Evolutionary conservation across 2,329 filamentous ascomycete genomes (phyloP), one percentile per base, ranked within the genome.

Genomic region (Trichoderma arundinaceum): DNA sequence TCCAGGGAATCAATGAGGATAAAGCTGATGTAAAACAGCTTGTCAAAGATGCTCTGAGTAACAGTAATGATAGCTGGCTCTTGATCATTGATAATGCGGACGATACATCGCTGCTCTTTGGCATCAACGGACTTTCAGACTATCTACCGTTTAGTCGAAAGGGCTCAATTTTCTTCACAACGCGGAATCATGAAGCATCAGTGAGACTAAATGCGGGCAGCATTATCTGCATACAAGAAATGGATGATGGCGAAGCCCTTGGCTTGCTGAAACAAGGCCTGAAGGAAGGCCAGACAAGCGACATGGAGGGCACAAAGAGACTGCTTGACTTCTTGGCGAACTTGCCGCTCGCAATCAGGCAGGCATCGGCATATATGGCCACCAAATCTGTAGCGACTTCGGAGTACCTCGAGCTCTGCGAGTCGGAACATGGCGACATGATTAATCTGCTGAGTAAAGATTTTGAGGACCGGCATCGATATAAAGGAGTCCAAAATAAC

Each of bases 351-450:
- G 77, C 77, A 4, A 75, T 80, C 48, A 70, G 65, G 38, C 76
- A 79, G 61, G 77, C 77, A 17, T 72, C 74, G 2, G 72, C 74
- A 4, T 81, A 74, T 62, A 76, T 81, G 61, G 73, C 73, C 54
- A 69, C 69, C n/a, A 77, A 35, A 1, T 32, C 51, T 3, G 72
- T 72, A 1, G 64, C 74, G 0, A 69, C 68, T 1, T 33, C 7
- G 1, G 49, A 52, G 15, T 52, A 52, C 13, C 49, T 52, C 28
- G 28, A 35, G 15, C 49, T 52, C n/a, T 33, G 49, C 12, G 46
- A 52, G 15, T 52, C 49, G 22, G 49, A 52, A 3, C 2, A 52
- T 52, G 13, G 32, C 12, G 32, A 56, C 13, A 41, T 35, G 38
- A 56, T 54, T 22, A 28, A 39, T 12, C 17, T 54, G 10, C 15